Evolutionary conservation across 2,329 filamentous ascomycete species (phyloP), one percentile per base, ranked within the genome.

Genomic region (Botryotinia calthae): DNA sequence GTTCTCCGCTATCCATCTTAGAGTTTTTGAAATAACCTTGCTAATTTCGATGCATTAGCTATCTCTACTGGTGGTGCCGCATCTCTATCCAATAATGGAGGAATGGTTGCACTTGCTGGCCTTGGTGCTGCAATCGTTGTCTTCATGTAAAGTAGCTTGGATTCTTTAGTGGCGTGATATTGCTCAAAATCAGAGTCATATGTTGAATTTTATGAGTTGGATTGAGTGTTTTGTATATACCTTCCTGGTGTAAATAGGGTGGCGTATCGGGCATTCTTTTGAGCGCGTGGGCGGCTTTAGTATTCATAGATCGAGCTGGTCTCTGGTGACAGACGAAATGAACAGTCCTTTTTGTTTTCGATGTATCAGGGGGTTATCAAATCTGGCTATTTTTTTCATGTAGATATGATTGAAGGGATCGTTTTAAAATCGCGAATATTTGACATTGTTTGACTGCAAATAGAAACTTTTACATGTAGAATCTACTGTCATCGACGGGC

Each of bases 81-180:
- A 42, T 71, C 70, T 12, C 67, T 78, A 34, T 74, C 78, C 40
- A 76, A 78, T 56, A 73, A 63, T 37, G 78, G 79, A 54, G 79
- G 79, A 44, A 65, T 79, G 37, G 77, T 79, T 51, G 78, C 79
- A 10, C 58, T 79, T 48, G 78, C 77, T 42, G 78, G 79, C 42
- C 74, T 80, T 14, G 76, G 79, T 74, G 73, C 79, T 68, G 75
- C 73, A 18, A 79, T 80, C 73, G 79, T 78, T 34, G 74, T 80
- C 37, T 80, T 80, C 74, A 80, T 79, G 77, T 80, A 78, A 76
- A 75, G 44, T 14, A 25, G 22, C 12, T 56, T 56, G 25, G n/a
- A 40, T 46, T 34, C 42, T 54, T 37, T 22, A 22, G 51, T 65
- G 34, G 28, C n/a, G 42, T 67, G 22, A 51, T 20, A 31, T 56